Conservation (phyloP, 139 green algal genomes). For the Chlamydomonas urium region DNA sequence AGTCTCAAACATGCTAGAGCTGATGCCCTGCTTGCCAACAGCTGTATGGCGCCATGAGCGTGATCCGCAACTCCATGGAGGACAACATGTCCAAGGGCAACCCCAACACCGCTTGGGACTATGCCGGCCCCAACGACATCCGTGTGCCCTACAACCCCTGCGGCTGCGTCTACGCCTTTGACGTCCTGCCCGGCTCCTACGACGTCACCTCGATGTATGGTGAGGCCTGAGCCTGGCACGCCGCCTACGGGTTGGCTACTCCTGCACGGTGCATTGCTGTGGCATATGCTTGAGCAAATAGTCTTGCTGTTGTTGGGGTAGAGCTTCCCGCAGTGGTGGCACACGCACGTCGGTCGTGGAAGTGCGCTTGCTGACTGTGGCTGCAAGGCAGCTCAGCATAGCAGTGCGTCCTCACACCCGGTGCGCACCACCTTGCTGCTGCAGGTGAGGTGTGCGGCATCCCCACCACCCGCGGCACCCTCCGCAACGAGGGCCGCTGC, state of each 20-base stretch:
- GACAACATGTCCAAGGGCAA: constrained; percentile 23
- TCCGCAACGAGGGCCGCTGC: constrained; percentile 10
- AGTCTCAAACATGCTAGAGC: too few relatives aligned
- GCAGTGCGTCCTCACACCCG: not conserved
- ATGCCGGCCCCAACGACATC: constrained; percentile 30
- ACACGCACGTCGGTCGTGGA: too few relatives aligned
- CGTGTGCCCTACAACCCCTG: constrained; percentile 39
- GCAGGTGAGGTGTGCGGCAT: constrained; percentile 13
- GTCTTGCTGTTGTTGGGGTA: too few relatives aligned
- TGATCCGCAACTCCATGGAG: constrained; percentile 27
- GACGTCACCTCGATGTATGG: constrained; percentile 22
- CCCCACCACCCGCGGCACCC: not conserved
- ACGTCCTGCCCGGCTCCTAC: not conserved
- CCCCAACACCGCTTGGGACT: constrained; percentile 15
- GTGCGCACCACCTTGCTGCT: not conserved
- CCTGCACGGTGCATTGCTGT: too few relatives aligned
- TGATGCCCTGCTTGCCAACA: too few relatives aligned
- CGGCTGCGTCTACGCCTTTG: constrained; percentile 39
- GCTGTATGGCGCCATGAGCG: constrained; percentile 18
- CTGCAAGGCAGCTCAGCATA: too few relatives aligned
- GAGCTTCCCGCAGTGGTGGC: too few relatives aligned
- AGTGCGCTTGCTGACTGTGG: too few relatives aligned
- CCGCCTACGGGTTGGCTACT: too few relatives aligned
- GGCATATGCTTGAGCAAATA: too few relatives aligned
- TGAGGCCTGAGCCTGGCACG: too few relatives aligned